Percentiles rank a stretch among this genome's conserved stretches.
These are phyloP conservation scores for Colletotrichum trifolii DNA, from an alignment of 2,329 filamentous ascomycete genomes.

Conservation along the genomic window DNA sequence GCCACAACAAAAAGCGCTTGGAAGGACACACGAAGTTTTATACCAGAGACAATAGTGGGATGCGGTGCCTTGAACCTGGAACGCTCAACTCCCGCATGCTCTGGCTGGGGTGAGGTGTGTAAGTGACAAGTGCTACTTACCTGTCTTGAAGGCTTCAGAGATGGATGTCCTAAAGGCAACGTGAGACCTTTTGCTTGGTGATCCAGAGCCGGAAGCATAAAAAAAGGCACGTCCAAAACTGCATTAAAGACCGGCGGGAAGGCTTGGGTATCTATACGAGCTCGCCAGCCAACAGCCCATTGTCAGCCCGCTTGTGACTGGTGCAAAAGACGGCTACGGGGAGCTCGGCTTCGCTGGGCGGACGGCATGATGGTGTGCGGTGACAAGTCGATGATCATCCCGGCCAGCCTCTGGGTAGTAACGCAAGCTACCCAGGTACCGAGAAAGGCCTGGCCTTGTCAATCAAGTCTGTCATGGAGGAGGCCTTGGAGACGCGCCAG, in stretches of 20 bases:
- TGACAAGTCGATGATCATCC: slow-evolving; percentile 23
- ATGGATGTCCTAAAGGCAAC: background rate
- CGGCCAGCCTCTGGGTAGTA: too few relatives aligned
- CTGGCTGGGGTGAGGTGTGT: background rate
- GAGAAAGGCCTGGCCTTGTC: too few relatives aligned
- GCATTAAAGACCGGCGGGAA: slow-evolving; percentile 16
- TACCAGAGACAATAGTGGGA: slow-evolving; percentile 7
- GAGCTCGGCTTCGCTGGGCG: background rate
- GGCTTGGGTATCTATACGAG: slow-evolving; percentile 34
- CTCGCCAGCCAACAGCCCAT: slow-evolving; percentile 17
- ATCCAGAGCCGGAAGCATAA: slow-evolving; percentile 17
- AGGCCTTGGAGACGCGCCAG: too few relatives aligned
- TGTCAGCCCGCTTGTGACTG: slow-evolving; percentile 12
- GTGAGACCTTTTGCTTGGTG: slow-evolving; percentile 10
- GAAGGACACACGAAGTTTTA: slow-evolving; percentile 10
- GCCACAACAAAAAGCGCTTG: slow-evolving; percentile 8
- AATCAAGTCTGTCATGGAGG: too few relatives aligned
- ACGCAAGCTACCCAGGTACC: too few relatives aligned
- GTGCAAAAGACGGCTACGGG: background rate
- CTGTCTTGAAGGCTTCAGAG: background rate
- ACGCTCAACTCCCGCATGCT: slow-evolving; percentile 3
- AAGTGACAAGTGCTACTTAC: slow-evolving; percentile 7
- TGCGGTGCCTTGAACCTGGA: background rate
- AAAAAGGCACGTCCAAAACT: background rate
- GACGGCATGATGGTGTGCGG: slow-evolving; percentile 12